phyloP scores from a whole-genome alignment of 108 stramenopile species.

The Nitzschia palea region DNA sequence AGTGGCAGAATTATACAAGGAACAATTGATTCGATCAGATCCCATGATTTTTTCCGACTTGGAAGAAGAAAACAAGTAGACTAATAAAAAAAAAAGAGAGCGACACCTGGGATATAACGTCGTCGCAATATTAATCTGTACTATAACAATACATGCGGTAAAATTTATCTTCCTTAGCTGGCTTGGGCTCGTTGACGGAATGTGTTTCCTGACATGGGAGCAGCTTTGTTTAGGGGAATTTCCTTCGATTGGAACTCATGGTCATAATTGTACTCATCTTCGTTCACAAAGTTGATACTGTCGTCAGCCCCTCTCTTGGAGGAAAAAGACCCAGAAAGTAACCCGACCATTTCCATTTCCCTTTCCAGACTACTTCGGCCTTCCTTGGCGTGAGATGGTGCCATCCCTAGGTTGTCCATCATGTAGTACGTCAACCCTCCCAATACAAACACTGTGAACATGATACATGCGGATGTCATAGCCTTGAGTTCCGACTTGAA shows the following conservation, averaged over 20 bases:
- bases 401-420: constrained; percentile 69
- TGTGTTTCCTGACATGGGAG: not conserved
- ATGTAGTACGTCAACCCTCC: constrained; percentile 83
- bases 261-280: not conserved
- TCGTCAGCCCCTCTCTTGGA: not conserved
- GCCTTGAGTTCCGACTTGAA: constrained; percentile 88
- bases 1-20: constrained; percentile 78
- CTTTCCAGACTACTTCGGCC: not conserved
- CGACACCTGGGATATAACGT: no score
- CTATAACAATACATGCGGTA: no score
- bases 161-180: not conserved
- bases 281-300: not conserved
- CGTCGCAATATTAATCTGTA: no score
- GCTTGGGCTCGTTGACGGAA: constrained; percentile 12
- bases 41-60: constrained; percentile 89
- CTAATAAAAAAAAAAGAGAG: not conserved
- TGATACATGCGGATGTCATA: constrained; percentile 87
- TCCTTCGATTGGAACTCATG: not conserved
- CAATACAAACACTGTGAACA: constrained; percentile 83
- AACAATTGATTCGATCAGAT: constrained; percentile 80
- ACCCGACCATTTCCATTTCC: constrained; percentile 30
- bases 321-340: not conserved
- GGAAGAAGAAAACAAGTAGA: constrained; percentile 65
- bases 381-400: constrained; percentile 31
- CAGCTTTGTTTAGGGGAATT: not conserved